A percentile compares a stretch with the other conserved stretches of the same genome.
Evolutionary conservation across 2,329 filamentous ascomycete species (phyloP).

Genomic region (Metarhizium humberi): DNA sequence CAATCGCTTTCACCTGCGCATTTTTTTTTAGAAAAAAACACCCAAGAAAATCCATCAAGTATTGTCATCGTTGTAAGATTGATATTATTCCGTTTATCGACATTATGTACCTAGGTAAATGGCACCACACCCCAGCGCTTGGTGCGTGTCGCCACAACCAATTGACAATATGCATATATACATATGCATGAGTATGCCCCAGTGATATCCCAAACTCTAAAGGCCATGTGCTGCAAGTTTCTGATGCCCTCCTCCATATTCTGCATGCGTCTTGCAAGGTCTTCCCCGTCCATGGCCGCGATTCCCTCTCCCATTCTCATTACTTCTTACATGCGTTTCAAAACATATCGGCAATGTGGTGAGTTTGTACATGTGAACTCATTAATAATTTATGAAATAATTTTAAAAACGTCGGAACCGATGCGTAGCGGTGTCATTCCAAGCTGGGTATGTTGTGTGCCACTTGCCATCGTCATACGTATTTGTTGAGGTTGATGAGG

Average conservation of each 20-base stretch:
- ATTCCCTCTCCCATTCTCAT: neutral
- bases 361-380: neutral
- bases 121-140: conserved; percentile 11
- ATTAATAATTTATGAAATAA: neutral
- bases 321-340: neutral
- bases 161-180: neutral
- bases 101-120: neutral
- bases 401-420: neutral
- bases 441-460: conserved; percentile 35
- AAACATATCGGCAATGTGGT: neutral
- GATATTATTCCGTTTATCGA: neutral
- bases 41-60: neutral
- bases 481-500: conserved; percentile 13
- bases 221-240: neutral
- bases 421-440: conserved; percentile 27
- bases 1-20: no score
- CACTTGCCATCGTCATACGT: conserved; percentile 34
- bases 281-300: neutral
- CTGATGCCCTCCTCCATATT: neutral
- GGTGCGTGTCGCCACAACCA: conserved; percentile 7
- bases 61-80: neutral
- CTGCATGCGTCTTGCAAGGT: neutral
- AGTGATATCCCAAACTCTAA: neutral
- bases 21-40: no score
- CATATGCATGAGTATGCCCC: neutral